Base-by-base conservation (phyloP, 139 green algal species). In the Chlorella sp. region DNA sequence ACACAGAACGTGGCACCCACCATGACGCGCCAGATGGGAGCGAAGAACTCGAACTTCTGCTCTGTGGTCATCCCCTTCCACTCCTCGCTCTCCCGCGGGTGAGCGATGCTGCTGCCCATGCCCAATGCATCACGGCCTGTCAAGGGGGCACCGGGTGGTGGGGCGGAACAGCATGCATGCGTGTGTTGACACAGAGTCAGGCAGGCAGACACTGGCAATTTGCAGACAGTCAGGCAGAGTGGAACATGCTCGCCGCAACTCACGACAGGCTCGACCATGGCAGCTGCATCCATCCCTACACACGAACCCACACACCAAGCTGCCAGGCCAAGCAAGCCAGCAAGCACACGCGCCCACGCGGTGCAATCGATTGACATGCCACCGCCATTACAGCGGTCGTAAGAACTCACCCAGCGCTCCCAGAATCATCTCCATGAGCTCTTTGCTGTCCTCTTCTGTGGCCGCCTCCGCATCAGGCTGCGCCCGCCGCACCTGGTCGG, bases 361-460 rank as follows among this genome's bases (percentile, higher is more conserved):
- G n/a, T n/a, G n/a, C n/a, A n/a, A n/a, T n/a, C n/a, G n/a, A n/a
- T n/a, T n/a, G n/a, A n/a, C n/a, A n/a, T n/a, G n/a, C n/a, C n/a
- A n/a, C n/a, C n/a, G n/a, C n/a, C n/a, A n/a, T n/a, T n/a, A n/a
- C n/a, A n/a, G n/a, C n/a, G n/a, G n/a, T n/a, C n/a, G n/a, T n/a
- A n/a, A n/a, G n/a, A n/a, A n/a, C 85, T 34, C 85, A 89, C 85
- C 96, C 37, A 98, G 92, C 0, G 96, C 96, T 0, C 96, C 96
- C 83, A 98, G 91, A 53, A 98, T 98, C 96, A 98, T 98, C 86
- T 98, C 96, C 93, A 98, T 96, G 66, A 98, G 93, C 95, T 98
- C 96, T 86, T 98, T 89, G n/a, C 81, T 92, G 82, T 98, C 96
- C 40, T 92, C 94, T 36, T 98, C 95, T 16, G 89, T 97, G 61